These are phyloP conservation scores for Massarina eburnea DNA, from an alignment of 2,329 filamentous ascomycete genomes.

Conservation along the genomic window DNA sequence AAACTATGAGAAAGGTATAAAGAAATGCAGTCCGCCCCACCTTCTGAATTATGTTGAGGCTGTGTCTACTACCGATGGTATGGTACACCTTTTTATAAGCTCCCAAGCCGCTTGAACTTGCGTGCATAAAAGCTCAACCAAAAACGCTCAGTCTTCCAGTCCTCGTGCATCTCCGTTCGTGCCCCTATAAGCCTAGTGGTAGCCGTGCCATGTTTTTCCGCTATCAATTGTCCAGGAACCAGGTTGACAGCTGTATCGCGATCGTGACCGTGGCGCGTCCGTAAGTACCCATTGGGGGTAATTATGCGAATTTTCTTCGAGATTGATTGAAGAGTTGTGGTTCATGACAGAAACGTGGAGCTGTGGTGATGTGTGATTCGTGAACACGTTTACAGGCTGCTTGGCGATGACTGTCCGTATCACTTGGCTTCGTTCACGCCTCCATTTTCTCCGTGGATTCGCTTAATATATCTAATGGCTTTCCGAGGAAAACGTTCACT, in stretches of 20 bases:
- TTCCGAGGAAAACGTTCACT: too few species aligned
- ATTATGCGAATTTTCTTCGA: background rate
- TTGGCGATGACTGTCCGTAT: background rate
- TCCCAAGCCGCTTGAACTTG: constrained; percentile 25
- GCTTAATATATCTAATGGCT: too few species aligned
- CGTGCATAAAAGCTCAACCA: constrained; percentile 14
- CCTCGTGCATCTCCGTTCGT: background rate
- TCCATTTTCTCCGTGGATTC: background rate
- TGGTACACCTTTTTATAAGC: constrained; percentile 31
- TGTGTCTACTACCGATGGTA: too few species aligned
- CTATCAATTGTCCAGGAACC: constrained; percentile 33
- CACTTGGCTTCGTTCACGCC: background rate
- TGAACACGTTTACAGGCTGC: background rate
- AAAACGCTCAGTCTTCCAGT: constrained; percentile 4
- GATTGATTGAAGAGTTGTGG: background rate
- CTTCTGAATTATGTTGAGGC: too few species aligned
- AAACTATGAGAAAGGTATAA: too few species aligned
- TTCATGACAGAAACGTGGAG: constrained; percentile 10
- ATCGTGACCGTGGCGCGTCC: constrained; percentile 17
- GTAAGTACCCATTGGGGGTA: constrained; percentile 17
- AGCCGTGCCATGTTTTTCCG: constrained; percentile 31
- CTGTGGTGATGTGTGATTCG: constrained; percentile 7
- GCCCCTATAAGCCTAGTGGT: constrained; percentile 10
- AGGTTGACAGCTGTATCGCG: constrained; percentile 18
- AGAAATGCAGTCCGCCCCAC: too few species aligned